Percentiles rank a stretch among this genome's conserved stretches.
phyloP scores from a whole-genome alignment of 2,329 filamentous ascomycete species.

The Verticillium albo-atrum region DNA sequence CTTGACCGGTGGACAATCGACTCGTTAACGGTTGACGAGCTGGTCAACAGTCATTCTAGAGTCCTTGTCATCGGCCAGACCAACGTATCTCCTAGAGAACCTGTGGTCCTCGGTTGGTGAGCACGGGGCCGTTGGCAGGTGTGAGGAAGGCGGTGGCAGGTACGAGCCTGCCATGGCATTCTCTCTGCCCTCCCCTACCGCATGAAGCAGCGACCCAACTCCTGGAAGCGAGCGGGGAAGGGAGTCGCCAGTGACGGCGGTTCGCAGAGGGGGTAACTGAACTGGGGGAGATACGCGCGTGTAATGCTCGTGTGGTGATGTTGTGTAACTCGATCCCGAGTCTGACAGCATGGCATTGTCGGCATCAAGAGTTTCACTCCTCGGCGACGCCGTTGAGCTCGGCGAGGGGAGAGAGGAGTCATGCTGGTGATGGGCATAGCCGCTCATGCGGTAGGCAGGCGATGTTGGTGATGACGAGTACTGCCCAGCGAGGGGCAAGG shows the following conservation, averaged over 20 bases:
- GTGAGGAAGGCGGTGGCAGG: background rate
- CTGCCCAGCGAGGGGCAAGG: background rate
- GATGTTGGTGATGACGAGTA: slow-evolving; percentile 7
- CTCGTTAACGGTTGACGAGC: background rate
- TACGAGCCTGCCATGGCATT: background rate
- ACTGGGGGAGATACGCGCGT: slow-evolving; percentile 30
- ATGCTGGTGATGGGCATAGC: background rate
- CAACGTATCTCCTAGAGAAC: background rate
- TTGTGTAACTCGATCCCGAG: slow-evolving; percentile 56
- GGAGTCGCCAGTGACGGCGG: slow-evolving; percentile 1
- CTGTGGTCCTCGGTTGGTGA: slow-evolving; percentile 13
- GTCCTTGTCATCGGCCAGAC: background rate
- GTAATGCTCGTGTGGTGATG: slow-evolving; percentile 43
- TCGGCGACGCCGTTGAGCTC: slow-evolving; percentile 35
- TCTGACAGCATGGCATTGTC: slow-evolving; percentile 71
- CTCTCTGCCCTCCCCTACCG: slow-evolving; percentile 9
- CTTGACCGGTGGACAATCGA: background rate
- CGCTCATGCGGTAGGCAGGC: background rate
- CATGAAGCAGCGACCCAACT: slow-evolving; percentile 14
- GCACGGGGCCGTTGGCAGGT: slow-evolving; percentile 21
- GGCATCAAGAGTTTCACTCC: slow-evolving; percentile 49
- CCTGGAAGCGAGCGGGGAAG: slow-evolving; percentile 20
- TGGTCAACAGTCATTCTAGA: background rate
- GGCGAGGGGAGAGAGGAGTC: slow-evolving; percentile 7
- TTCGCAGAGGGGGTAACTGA: slow-evolving; percentile 34